Conservation (phyloP, 169 alveolate species). For the Eimeria acervulina region DNA sequence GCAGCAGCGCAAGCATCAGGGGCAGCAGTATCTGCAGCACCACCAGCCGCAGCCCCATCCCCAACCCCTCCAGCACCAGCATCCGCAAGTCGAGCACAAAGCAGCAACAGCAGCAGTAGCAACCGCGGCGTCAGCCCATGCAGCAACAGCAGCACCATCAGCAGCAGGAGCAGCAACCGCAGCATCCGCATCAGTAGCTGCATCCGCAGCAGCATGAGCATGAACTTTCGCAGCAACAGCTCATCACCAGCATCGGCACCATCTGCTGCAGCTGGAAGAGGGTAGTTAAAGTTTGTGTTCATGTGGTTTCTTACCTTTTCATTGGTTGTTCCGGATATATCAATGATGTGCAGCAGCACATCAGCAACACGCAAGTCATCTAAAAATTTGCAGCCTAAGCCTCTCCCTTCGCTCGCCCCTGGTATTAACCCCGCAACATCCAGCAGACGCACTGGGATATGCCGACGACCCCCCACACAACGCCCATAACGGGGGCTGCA, state of each 20-base stretch:
- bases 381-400: constrained; percentile 87
- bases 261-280: constrained; percentile 6
- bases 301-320: constrained; percentile 84
- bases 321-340: constrained; percentile 89
- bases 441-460: constrained; percentile 85
- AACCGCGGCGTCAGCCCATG: constrained; percentile 31
- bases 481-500: constrained; percentile 87
- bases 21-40: background rate
- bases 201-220: too few species aligned
- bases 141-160: too few species aligned
- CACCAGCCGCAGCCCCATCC: background rate
- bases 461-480: constrained; percentile 85
- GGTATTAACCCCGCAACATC: constrained; percentile 89
- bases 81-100: too few species aligned
- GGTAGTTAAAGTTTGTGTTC: background rate
- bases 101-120: constrained; percentile 13
- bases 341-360: constrained; percentile 86
- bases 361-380: constrained; percentile 88
- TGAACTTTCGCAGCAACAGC: too few species aligned
- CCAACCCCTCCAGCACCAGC: too few species aligned
- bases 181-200: too few species aligned
- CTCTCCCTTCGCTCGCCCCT: constrained; percentile 87
- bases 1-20: background rate
- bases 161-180: too few species aligned
- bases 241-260: constrained; percentile 1